Evolutionary conservation across 768 basidiomycete genomes (phyloP).

Genomic region (Udeniomyces megalosporus): DNA sequence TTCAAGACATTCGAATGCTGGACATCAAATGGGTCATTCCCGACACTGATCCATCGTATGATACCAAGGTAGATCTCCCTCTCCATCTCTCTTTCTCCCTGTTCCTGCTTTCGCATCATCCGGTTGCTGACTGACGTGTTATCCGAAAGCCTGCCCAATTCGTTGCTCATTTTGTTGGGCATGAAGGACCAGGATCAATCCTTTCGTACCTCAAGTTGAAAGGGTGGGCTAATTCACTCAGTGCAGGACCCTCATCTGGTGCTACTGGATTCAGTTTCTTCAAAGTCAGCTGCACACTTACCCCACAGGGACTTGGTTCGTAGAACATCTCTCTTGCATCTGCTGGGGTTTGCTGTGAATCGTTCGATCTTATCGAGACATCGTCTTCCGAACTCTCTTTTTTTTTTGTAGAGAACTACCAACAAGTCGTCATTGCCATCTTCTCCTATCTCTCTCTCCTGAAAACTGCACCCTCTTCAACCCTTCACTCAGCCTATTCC

Average conservation of each 20-base stretch:
- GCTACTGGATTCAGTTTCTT: conserved; percentile 66
- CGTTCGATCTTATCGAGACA: not conserved
- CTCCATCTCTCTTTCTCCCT: not conserved
- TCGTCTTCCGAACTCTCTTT: not conserved
- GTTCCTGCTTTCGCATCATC: not conserved
- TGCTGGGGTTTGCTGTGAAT: too few relatives aligned
- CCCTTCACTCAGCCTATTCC: conserved; percentile 40
- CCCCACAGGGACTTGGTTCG: conserved; percentile 71
- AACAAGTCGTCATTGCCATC: conserved; percentile 46
- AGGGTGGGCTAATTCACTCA: conserved; percentile 67
- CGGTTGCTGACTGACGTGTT: too few relatives aligned
- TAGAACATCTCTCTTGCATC: too few relatives aligned
- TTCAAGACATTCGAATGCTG: conserved; percentile 69
- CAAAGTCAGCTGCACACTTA: conserved; percentile 64
- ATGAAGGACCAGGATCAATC: conserved; percentile 74
- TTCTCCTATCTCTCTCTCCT: conserved; percentile 53
- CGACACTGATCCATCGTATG: conserved; percentile 27
- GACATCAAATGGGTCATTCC: conserved; percentile 44
- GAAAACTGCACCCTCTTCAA: conserved; percentile 18
- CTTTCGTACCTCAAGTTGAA: conserved; percentile 76
- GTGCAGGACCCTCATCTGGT: conserved; percentile 54
- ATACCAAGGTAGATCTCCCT: conserved; percentile 41
- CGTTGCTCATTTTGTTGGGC: conserved; percentile 54
- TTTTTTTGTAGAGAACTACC: conserved; percentile 47
- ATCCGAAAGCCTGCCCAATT: conserved; percentile 45